These are phyloP conservation scores for Xanthoconium separans DNA, from an alignment of 1,284 basidiomycete genomes.

Conservation along the genomic window DNA sequence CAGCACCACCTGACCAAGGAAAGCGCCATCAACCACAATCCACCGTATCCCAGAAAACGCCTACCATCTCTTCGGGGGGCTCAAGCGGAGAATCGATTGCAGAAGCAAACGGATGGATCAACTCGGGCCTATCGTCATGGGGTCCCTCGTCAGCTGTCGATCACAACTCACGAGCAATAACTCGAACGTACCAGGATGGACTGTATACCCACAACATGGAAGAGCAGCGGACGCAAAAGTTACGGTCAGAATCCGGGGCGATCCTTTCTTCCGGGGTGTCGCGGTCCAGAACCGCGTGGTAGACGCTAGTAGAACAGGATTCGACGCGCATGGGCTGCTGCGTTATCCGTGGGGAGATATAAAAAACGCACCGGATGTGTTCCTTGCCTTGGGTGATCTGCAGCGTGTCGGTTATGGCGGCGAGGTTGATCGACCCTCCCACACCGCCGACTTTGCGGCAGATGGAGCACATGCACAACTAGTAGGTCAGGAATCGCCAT, in stretches of 20 bases:
- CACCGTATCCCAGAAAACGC: not conserved
- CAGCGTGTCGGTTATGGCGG: constrained; percentile 47
- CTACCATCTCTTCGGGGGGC: constrained; percentile 48
- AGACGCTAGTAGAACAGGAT: constrained; percentile 40
- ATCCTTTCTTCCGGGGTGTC: constrained; percentile 46
- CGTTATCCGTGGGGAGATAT: not conserved
- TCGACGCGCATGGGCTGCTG: too few relatives aligned
- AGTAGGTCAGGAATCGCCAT: too few relatives aligned
- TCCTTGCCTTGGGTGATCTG: constrained; percentile 49
- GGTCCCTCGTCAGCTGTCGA: not conserved
- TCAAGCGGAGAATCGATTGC: constrained; percentile 53
- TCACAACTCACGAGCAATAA: too few relatives aligned
- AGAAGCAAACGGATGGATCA: constrained; percentile 62
- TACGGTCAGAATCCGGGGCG: constrained; percentile 48
- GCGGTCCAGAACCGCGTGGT: constrained; percentile 54
- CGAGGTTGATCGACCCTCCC: constrained; percentile 60
- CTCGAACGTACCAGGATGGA: constrained; percentile 39
- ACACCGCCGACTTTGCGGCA: constrained; percentile 62
- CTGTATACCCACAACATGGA: constrained; percentile 64
- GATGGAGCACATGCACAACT: constrained; percentile 62
- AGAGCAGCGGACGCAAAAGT: constrained; percentile 58
- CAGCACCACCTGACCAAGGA: constrained; percentile 42
- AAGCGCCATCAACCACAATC: not conserved
- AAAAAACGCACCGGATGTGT: constrained; percentile 43
- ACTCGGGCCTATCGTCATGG: constrained; percentile 46